Conservation (phyloP, 768 basidiomycete genomes). For the Phanerochaete sordida region DNA sequence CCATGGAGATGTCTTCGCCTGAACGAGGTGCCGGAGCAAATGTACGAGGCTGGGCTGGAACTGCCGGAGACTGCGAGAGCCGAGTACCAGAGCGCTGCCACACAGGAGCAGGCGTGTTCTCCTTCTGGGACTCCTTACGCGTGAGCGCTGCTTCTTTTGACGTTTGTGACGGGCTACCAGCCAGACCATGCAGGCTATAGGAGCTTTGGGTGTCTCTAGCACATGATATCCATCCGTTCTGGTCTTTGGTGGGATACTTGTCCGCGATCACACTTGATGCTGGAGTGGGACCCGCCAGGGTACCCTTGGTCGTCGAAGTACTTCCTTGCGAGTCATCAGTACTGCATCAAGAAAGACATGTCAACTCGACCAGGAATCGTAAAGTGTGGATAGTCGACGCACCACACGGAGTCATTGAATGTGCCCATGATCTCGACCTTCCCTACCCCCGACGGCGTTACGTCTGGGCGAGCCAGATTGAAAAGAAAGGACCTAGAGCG, state of each 20-base stretch:
- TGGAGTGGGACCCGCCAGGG: neutral
- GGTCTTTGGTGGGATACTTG: neutral
- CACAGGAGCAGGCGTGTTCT: neutral
- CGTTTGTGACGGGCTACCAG: neutral
- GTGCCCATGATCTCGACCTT: constrained; percentile 1
- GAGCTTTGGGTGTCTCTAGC: neutral
- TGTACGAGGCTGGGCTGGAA: neutral
- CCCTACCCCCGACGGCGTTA: neutral
- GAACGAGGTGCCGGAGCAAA: neutral
- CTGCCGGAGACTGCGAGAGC: neutral
- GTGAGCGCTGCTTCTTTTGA: neutral
- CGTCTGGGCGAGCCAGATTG: neutral
- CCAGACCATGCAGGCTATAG: neutral
- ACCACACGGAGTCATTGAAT: constrained; percentile 10
- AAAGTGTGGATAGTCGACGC: neutral
- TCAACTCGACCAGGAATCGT: no score
- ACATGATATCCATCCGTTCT: neutral
- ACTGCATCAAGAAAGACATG: neutral
- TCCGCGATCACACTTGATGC: neutral
- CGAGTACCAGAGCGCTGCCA: neutral
- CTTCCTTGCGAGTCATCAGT: constrained; percentile 23
- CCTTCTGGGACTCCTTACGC: neutral
- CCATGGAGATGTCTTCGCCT: neutral
- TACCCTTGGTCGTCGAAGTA: constrained; percentile 16
- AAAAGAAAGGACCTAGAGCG: neutral